phyloP scores from a whole-genome alignment of 1,139 yeast species.

The Sugiyamaella paludigena region DNA sequence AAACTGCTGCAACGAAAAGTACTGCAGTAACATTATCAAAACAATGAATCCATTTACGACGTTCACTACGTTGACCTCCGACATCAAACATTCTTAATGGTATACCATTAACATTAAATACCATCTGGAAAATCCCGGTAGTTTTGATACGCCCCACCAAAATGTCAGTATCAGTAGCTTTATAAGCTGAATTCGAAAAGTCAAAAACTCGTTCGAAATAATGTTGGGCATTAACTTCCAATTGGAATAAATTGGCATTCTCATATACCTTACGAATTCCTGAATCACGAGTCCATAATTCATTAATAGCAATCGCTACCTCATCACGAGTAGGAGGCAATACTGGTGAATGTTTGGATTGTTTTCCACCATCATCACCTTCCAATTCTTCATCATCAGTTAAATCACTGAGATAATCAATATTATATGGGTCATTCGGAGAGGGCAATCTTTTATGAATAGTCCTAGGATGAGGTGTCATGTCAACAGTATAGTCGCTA shows the following conservation, averaged over 20 bases:
- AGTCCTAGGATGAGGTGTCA: not conserved
- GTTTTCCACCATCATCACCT: slow-evolving; percentile 2
- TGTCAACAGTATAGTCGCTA: slow-evolving; percentile 7
- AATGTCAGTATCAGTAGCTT: slow-evolving; percentile 79
- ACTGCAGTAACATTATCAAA: slow-evolving; percentile 91
- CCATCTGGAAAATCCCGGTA: slow-evolving; percentile 90
- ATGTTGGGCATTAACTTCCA: slow-evolving; percentile 76
- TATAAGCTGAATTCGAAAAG: slow-evolving; percentile 62
- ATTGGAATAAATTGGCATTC: slow-evolving; percentile 74
- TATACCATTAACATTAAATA: slow-evolving; percentile 61
- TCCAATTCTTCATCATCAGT: slow-evolving; percentile 9
- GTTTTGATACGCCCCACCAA: slow-evolving; percentile 90
- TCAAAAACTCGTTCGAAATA: slow-evolving; percentile 67
- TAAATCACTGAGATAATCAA: slow-evolving; percentile 3
- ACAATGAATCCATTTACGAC: slow-evolving; percentile 95
- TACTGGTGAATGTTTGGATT: not conserved
- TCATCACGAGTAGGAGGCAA: slow-evolving; percentile 35
- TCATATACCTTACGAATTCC: slow-evolving; percentile 64
- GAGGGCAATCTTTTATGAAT: not conserved
- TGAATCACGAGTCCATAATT: slow-evolving; percentile 64
- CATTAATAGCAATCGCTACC: slow-evolving; percentile 65
- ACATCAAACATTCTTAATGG: slow-evolving; percentile 85
- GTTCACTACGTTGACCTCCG: slow-evolving; percentile 94
- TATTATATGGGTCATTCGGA: not conserved
- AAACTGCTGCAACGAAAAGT: slow-evolving; percentile 84